Evolutionary conservation across 1,284 basidiomycete genomes (phyloP), one percentile per base, ranked within the genome.

Genomic region (Apiotrichum sp.): DNA sequence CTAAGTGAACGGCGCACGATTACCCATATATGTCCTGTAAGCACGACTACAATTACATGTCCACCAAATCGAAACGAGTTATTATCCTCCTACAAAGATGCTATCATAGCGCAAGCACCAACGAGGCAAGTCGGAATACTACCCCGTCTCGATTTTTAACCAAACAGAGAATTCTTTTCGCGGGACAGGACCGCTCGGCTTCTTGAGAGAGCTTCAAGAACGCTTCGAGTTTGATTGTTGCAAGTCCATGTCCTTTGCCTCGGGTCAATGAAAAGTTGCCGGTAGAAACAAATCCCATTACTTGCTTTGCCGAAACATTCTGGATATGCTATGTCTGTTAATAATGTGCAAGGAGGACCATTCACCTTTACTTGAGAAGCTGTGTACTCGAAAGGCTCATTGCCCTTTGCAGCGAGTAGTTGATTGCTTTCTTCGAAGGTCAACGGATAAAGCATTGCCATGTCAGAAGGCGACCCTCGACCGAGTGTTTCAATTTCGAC

Each of bases 241-340:
- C 91, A 7, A 93, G 79, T 0, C 83, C 89, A 65, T 83, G 83
- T 0, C 88, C 89, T 52, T 81, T 75, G 0, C 91, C 89, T 22
- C 84, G 80, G 0, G 84, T 82, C 2, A 95, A 79, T 0, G 89
- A 91, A 67, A 83, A 86, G 60, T 85, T 85, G 1, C 90, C 90
- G 0, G 86, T 85, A 0, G 88, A 87, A 5, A 91, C 80, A 64
- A 87, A 89, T 1, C 91, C 91, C 48, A 93, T 82, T 22, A 88
- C 78, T 0, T 75, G 65, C 1, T 77, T 73, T 41, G 3, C 74
- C 64, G 9, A 82, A 75, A 10, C 72, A 65, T 9, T 69, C 62
- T 80, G 77, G 8, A 79, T 80, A 3, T 83, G 72, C 83, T 86
- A 36, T 32, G 35, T 59, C 57, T 52, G 36, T 44, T 31, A 7